Base-by-base conservation (phyloP, 176 grass and related monocot species). In the Cocos nucifera region DNA sequence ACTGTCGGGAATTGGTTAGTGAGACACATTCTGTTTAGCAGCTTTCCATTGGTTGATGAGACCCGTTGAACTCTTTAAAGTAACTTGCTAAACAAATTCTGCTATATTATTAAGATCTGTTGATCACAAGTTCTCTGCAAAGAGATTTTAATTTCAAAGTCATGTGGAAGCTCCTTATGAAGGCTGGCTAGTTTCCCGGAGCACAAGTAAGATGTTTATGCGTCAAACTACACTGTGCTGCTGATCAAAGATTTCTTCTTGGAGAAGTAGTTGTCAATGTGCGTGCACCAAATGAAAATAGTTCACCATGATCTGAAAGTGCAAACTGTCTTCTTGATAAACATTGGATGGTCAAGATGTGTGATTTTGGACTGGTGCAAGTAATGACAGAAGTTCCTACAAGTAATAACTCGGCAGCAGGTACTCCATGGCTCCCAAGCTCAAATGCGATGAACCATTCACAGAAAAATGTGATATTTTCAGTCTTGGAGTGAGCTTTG, bases 281-380 rank as follows among this genome's bases (percentile, higher is more conserved):
- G 87, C 74, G 91, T 97, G 81, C 87, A 97, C 71, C 83, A 87
- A 16, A 77, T 91, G 63, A 97, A 85, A 79, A 91, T 97, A 70
- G 78, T 97, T 57, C 93, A 91, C 25, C 73, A 81, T 21, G 93
- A 91, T 69, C 63, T 97, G 23, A 97, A 92, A 83, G 78, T 73
- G 93, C 87, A 63, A 97, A 97, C 64, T 97, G 93, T 58, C 87
- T 92, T 68, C 87, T 97, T 62, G 85, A 88, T 78, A 97, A 78
- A 69, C 77, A 97, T 76, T 92, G 84, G 79, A 81, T 78, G 8
- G 84, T 92, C 35, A 97, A 92, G 74, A 83, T 97, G 64, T 97
- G 87, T 51, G 93, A 97, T 75, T 97, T 97, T 75, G 93, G 93
- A 53, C 78, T 88, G 49, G 88, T 81, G 14, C 75, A 76, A 50